Evolutionary conservation across 768 basidiomycete genomes (phyloP), one percentile per base, ranked within the genome.

Genomic region (Collybia sp.): DNA sequence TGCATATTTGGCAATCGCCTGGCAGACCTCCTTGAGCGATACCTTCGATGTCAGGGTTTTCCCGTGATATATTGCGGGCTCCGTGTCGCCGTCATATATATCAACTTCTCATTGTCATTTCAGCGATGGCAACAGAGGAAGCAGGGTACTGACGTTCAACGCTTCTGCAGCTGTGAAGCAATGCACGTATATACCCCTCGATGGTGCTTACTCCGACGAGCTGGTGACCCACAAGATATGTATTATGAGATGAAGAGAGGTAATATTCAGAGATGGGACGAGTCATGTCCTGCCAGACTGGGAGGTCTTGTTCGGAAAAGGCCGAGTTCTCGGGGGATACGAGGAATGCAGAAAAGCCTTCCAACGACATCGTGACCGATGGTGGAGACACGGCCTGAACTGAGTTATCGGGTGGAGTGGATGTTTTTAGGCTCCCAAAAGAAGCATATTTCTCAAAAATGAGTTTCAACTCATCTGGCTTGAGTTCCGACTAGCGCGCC

Each of bases 131-230:
- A 39, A 46, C 8, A 46, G 25, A 9, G 40, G 18, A 39, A 40
- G 73, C 3, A 72, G 54, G 82, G 83, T 2, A 72, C 86, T 61
- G 57, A 89, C 93, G 63, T 63, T 97, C 93, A 33, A 97, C 93
- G 46, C 85, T 90, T 9, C 93, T 78, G 58, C 93, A 95, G 25
- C 91, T 83, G 64, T 88, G 88, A 33, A 96, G 70, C 39, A 97
- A 67, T 1, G 93, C 93, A 1, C 95, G 75, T 46, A 97, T 92
- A 60, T 97, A 98, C 0, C 95, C 82, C 58, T 96, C 93, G n/a
- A 92, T 82, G 0, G 93, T 93, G 52, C 88, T 92, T 30, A 83
- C 80, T 5, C 95, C 95, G 32, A 93, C 77, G 5, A 92, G 76
- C 58, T 94, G 92, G 57, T 88, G 77, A 0, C 92, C 91, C 11